A percentile compares a stretch with the other conserved stretches of the same genome.
These are phyloP conservation scores for Penicillium crystallinum DNA, from an alignment of 495 filamentous ascomycete genomes.

Conservation along the genomic window DNA sequence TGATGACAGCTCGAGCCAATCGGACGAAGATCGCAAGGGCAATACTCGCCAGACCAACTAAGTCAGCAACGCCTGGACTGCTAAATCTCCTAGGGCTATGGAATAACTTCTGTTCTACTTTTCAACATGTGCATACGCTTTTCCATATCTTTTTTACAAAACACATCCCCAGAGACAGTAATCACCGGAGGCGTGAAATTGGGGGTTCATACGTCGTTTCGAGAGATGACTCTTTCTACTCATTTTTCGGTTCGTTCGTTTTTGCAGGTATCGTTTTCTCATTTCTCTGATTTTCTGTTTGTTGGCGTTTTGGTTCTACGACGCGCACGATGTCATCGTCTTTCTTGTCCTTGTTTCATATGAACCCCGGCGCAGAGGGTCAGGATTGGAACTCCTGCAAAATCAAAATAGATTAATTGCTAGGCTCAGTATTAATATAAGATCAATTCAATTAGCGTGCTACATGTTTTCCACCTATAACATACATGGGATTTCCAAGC, in stretches of 20 bases:
- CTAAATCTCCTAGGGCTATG: conserved; percentile 5
- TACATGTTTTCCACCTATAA: neutral
- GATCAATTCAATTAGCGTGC: neutral
- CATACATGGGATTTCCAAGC: too few species aligned
- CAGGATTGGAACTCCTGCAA: conserved; percentile 18
- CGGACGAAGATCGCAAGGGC: conserved; percentile 44
- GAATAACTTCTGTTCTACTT: conserved; percentile 15
- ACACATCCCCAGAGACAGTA: conserved; percentile 13
- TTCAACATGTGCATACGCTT: conserved; percentile 25
- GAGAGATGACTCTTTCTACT: neutral
- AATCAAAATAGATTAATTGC: conserved; percentile 31
- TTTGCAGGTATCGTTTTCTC: conserved; percentile 7
- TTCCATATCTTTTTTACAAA: conserved; percentile 10
- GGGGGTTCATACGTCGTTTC: neutral
- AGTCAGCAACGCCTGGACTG: conserved; percentile 7
- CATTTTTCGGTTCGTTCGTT: conserved; percentile 4
- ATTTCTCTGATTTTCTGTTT: neutral
- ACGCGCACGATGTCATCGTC: conserved; percentile 22
- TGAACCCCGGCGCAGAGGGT: conserved; percentile 16
- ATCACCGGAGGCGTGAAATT: conserved; percentile 7
- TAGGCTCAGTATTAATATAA: conserved; percentile 24
- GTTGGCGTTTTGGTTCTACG: conserved; percentile 26
- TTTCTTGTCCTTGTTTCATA: conserved; percentile 24
- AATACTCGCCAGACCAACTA: conserved; percentile 22
- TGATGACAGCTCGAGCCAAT: conserved; percentile 50